Evolutionary conservation across 306 rosid genomes (phyloP), one percentile per base, ranked within the genome.

Genomic region (Acacia melanoxylon): DNA sequence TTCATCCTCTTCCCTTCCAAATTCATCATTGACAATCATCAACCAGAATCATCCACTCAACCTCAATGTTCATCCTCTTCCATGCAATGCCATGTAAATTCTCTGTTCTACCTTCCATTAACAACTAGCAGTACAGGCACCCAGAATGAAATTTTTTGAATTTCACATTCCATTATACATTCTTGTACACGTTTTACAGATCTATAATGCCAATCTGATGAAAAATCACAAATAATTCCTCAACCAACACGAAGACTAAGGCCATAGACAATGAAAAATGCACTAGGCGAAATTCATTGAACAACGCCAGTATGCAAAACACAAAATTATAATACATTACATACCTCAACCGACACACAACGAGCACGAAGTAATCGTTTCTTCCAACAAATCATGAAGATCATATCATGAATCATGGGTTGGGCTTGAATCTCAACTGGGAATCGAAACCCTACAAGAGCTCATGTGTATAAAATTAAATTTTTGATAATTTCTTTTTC

Each of bases 101-200:
- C 81, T 87, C 93, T 89, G 84, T 62, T 83, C 92, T 88, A 79
- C 80, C 89, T 86, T 93, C 99, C 76, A 71, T 71, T 15, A 45
- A 71, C 58, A 71, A 71, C 8, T 2, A 80, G 84, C 84, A 89
- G 68, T 52, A 85, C 84, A 87, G 84, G 86, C 80, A 24, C 86
- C 90, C 86, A 78, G 68, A 78, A 87, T 82, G 58, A 86, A 81
- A 80, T 68, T 80, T 86, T 84, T 86, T 49, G 86, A 86, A 81
- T 90, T 82, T 90, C 92, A 91, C 91, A 88, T 93, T 83, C 92
- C 96, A 92, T 90, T 88, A 73, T 85, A 82, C 89, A 87, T 78
- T 78, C 85, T 84, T 54, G 66, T 45, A 77, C 79, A 80, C 92
- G 83, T 78, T 79, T 82, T 79, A 37, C 89, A 91, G 96, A 95